phyloP scores from a whole-genome alignment of 805 yeast species.

The Henningerozyma blattae region DNA sequence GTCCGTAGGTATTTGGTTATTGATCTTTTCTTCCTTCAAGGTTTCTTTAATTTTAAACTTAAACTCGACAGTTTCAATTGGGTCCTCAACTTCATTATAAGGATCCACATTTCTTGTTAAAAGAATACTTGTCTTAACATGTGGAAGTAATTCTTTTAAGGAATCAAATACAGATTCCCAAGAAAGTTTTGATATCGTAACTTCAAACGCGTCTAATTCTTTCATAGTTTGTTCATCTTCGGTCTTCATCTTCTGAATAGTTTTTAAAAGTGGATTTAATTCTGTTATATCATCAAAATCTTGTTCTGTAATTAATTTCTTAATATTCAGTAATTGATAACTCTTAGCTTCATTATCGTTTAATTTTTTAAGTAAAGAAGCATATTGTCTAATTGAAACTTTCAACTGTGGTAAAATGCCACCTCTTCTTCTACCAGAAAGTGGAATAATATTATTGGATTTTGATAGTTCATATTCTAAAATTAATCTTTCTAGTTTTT shows the following conservation, averaged over 20 bases:
- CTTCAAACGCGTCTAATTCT: conserved; percentile 18
- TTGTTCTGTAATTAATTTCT: not conserved
- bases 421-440: conserved; percentile 11
- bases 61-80: conserved; percentile 33
- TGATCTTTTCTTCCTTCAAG: conserved; percentile 1
- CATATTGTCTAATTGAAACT: conserved; percentile 8
- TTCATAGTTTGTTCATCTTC: conserved; percentile 28
- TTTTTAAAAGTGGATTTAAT: conserved; percentile 9
- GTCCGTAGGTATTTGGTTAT: too few relatives aligned
- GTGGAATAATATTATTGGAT: conserved; percentile 14
- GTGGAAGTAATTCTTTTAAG: conserved; percentile 24
- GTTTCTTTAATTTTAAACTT: not conserved
- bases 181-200: conserved; percentile 13
- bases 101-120: conserved; percentile 35
- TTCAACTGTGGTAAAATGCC: conserved; percentile 21
- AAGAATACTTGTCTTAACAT: conserved; percentile 23
- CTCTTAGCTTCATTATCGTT: conserved; percentile 4
- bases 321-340: not conserved
- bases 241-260: conserved; percentile 25
- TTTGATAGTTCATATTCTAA: conserved; percentile 48
- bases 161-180: conserved; percentile 21
- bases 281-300: not conserved
- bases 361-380: conserved; percentile 7
- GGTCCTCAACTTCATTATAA: conserved; percentile 36
- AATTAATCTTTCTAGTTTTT: conserved; percentile 39